These are phyloP conservation scores for Saccharomyces pastorianus DNA, from an alignment of 1,139 yeast genomes.

Conservation along the genomic window DNA sequence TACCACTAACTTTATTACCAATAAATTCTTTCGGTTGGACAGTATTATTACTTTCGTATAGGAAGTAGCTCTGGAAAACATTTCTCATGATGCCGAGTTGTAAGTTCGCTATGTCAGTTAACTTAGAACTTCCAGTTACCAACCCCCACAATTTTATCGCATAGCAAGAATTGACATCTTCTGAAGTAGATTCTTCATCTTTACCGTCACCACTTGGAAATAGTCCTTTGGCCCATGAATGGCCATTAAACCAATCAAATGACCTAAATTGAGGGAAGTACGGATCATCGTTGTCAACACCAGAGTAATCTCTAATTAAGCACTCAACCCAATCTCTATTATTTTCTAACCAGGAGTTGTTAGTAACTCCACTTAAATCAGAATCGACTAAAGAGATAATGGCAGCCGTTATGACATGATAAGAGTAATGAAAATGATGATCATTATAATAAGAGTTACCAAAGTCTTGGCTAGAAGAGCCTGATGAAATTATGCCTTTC, in stretches of 20 bases:
- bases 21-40: conserved; percentile 47
- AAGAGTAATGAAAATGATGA: conserved; percentile 77
- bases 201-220: conserved; percentile 71
- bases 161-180: conserved; percentile 66
- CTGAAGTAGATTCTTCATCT: conserved; percentile 71
- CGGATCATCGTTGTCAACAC: conserved; percentile 47
- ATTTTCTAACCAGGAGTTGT: conserved; percentile 42
- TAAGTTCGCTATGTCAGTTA: conserved; percentile 51
- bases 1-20: conserved; percentile 66
- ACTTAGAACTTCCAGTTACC: conserved; percentile 44
- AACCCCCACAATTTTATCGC: conserved; percentile 66
- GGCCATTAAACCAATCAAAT: conserved; percentile 74
- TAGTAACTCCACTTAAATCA: conserved; percentile 19
- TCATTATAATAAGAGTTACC: conserved; percentile 75
- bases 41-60: conserved; percentile 42
- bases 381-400: conserved; percentile 50
- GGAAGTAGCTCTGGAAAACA: conserved; percentile 56
- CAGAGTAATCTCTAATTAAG: conserved; percentile 62
- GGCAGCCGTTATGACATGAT: conserved; percentile 68
- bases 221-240: conserved; percentile 75
- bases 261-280: conserved; percentile 69
- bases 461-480: conserved; percentile 49
- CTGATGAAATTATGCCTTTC: conserved; percentile 69
- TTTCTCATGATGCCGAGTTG: conserved; percentile 53
- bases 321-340: conserved; percentile 51